Percentiles rank a stretch among this genome's conserved stretches.
Evolutionary conservation across 257 asterid genomes (phyloP).

Genomic region (Rehmannia glutinosa): DNA sequence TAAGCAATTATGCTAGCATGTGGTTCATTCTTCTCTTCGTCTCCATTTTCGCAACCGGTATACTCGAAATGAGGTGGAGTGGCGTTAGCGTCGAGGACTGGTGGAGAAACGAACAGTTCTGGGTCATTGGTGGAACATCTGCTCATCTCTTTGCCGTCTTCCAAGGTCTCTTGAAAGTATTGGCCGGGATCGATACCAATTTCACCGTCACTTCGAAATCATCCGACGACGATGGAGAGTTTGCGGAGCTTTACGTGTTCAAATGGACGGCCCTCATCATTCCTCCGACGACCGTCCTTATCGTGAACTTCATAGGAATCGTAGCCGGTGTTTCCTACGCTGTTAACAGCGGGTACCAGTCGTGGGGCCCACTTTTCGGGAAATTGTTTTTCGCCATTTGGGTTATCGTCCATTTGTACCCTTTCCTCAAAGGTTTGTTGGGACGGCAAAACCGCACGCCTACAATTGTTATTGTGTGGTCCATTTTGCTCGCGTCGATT

Average conservation of each 20-base stretch:
- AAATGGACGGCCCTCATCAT: slow-evolving; percentile 46
- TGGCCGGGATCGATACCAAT: slow-evolving; percentile 44
- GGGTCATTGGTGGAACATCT: slow-evolving; percentile 51
- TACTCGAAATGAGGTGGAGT: slow-evolving; percentile 46
- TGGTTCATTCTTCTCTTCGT: slow-evolving; percentile 47
- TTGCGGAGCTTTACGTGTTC: slow-evolving; percentile 43
- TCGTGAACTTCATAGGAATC: slow-evolving; percentile 38
- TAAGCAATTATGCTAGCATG: slow-evolving; percentile 45
- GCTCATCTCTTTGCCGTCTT: slow-evolving; percentile 51
- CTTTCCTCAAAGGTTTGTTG: slow-evolving; percentile 41
- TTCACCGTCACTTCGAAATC: slow-evolving; percentile 49
- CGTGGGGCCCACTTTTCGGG: slow-evolving; percentile 49
- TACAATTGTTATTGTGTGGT: slow-evolving; percentile 45
- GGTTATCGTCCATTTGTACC: slow-evolving; percentile 42
- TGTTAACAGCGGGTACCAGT: slow-evolving; percentile 41
- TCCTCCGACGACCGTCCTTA: slow-evolving; percentile 44
- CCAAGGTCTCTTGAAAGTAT: slow-evolving; percentile 46
- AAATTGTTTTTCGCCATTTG: slow-evolving; percentile 37
- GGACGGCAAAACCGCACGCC: slow-evolving; percentile 43
- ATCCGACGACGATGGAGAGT: slow-evolving; percentile 44
- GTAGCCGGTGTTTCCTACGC: slow-evolving; percentile 44
- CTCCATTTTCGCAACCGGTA: slow-evolving; percentile 47
- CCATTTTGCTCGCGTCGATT: slow-evolving; percentile 40
- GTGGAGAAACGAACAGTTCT: slow-evolving; percentile 50
- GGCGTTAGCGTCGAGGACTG: slow-evolving; percentile 46